Evolutionary conservation across 306 rosid genomes (phyloP), one percentile per base, ranked within the genome.

Genomic region (Rubus parviflorus): DNA sequence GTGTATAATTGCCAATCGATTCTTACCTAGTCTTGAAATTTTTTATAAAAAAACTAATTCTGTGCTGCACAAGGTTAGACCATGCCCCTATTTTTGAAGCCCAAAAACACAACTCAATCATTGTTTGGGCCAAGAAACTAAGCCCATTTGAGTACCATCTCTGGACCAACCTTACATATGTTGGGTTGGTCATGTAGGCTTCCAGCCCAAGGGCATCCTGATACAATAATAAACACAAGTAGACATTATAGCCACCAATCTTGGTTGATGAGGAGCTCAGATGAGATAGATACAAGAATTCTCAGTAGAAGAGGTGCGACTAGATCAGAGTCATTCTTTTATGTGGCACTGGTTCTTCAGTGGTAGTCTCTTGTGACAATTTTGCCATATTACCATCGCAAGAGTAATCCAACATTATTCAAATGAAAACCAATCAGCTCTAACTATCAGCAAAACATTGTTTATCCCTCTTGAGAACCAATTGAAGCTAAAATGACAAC

Each of bases 401-500:
- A 30, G 2, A 12, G 72, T 56, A 56, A 41, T 56, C 75, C 53
- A 48, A 70, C 52, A 68, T 46, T 48, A 38, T 52, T 72, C 38
- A 52, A 38, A 53, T 2, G 22, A 62, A 37, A 35, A 14, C 45
- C 45, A 35, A 15, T 62, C 70, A 64, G 47, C 25, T 35, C 51
- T 2, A 65, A 75, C 8, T 6, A 23, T n/a, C 67, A 7, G 22
- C 40, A 57, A 8, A 61, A 12, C 37, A 20, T 49, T 19, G 49
- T 35, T 20, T 38, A 57, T 75, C 60, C 78, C 43, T 30, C 56
- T 1, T 7, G 12, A 73, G 19, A 84, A 81, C 62, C 47, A 60
- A 37, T 14, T 46, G 72, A 19, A 45, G 74, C 81, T 61, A 62
- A 82, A 75, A 74, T 63, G 25, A 80, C 70, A 74, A 72, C 30